Evolutionary conservation across 2,329 filamentous ascomycete species (phyloP), one percentile per base, ranked within the genome.

Genomic region (Camillea tinctor): DNA sequence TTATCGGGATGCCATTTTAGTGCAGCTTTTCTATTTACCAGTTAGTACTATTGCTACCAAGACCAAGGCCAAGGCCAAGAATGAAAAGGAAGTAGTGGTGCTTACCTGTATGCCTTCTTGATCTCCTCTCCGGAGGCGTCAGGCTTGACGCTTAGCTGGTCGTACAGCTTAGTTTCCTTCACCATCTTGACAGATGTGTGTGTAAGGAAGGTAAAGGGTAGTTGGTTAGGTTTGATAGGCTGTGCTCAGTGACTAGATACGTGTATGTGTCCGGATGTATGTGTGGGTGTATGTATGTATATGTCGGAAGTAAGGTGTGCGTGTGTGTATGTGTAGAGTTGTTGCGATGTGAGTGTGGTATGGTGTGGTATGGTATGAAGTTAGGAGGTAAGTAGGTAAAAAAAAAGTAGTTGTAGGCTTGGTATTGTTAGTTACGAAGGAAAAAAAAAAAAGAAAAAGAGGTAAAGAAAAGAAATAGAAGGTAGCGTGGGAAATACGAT

Each of bases 1-100:
- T 98, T 99, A 82, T 99, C 95, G 6, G 95, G 95, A 73, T 99
- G 95, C 79, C 88, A 93, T 79, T 93, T 96, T 74, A 98, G 79
- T 57, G 94, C 94, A 58, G 88, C 85, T 83, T 97, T 97, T 64
- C 90, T 92, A 74, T 64, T 58, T 58, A 40, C 52, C 71, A 65
- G 75, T 82, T 71, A 81, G 79, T 23, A 49, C 23, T 15, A 24
- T n/a, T 22, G 50, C 60, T 60, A 63, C 64, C 57, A 36, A 58
- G 30, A 24, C 23, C 50, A 49, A 23, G n/a, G 60, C 22, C 40
- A 58, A 55, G 48, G n/a, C 4, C 3, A n/a, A 44, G n/a, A 1
- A 44, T 11, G 15, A 40, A 53, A 53, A 15, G 51, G 51, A 58
- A 58, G 55, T 60, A 57, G 62, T 60, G 57, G 52, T 50, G 63